Evolutionary conservation across 2,329 filamentous ascomycete genomes (phyloP), one percentile per base, ranked within the genome.

Genomic region (Xylaria multiplex): DNA sequence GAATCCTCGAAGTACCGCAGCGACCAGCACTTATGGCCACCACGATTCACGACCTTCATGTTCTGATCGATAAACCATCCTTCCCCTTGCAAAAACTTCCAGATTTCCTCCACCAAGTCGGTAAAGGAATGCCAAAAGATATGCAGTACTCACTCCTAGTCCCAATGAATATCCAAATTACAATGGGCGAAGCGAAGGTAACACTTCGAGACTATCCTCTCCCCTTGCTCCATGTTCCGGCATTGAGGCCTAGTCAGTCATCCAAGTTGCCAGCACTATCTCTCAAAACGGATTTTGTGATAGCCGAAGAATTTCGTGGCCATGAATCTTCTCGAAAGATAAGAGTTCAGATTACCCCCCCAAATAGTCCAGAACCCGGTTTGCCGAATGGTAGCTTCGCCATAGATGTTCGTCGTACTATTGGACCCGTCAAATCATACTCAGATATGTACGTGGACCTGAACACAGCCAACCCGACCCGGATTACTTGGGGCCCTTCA

Each of bases 401-500:
- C 2, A 90, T 99, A 61, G 91, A 96, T 74, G 93, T 99, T 30
- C 89, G 92, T 60, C 89, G 96, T 50, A 98, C 96, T 0, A 92
- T 98, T 37, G 93, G 94, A 8, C 93, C 96, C 0, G 93, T 99
- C 69, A 99, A 99, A 80, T 96, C 93, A 0, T 99, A 96, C 77
- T 97, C 96, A 0, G 91, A 98, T 75, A 94, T 97, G 78, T 88
- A 87, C 40, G 85, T 99, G 73, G 92, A 97, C 69, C 94, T 99
- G 78, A 97, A 98, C 78, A 97, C 95, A 2, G 91, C 90, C 60
- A 88, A 95, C 65, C 93, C 96, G 1, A 99, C 96, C 0, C 89
- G 92, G 50, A 95, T 99, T 59, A 97, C 95, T 0, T 99, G 96
- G 96, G 94, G 94, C 7, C 94, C 96, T 52, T 97, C 94, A 2